Evolutionary conservation across 352 stramenopile genomes (phyloP).

Genomic region (Pythium coloratum): DNA sequence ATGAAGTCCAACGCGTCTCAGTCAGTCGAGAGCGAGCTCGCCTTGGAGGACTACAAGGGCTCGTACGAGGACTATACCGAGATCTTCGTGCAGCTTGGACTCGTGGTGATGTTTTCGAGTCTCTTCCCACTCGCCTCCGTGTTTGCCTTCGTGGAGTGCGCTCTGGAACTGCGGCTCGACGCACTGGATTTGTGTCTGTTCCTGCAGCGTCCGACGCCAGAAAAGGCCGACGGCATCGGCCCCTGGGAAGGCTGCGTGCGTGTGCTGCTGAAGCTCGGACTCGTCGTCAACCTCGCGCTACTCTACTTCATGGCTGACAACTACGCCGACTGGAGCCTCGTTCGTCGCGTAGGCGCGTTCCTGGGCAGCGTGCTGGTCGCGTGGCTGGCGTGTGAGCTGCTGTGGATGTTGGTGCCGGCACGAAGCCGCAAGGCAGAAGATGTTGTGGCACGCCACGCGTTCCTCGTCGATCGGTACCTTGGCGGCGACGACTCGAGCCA

Average conservation of each 20-base stretch:
- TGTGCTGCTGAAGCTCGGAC: slow-evolving; percentile 15
- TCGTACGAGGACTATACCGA: slow-evolving; percentile 32
- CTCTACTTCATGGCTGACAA: slow-evolving; percentile 34
- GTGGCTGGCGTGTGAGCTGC: slow-evolving; percentile 23
- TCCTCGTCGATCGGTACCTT: slow-evolving; percentile 31
- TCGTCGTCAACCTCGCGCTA: slow-evolving; percentile 26
- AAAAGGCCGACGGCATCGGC: slow-evolving; percentile 28
- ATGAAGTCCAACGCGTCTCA: background rate
- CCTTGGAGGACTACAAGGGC: slow-evolving; percentile 20
- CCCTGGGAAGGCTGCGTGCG: slow-evolving; percentile 25
- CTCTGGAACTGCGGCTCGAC: slow-evolving; percentile 33
- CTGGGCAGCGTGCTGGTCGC: slow-evolving; percentile 19
- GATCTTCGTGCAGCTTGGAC: slow-evolving; percentile 27
- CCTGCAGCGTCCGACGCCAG: slow-evolving; percentile 23
- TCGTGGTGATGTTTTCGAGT: slow-evolving; percentile 27
- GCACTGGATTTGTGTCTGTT: slow-evolving; percentile 31
- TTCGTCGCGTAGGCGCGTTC: slow-evolving; percentile 28
- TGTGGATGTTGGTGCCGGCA: slow-evolving; percentile 19
- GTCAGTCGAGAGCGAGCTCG: slow-evolving; percentile 24
- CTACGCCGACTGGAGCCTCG: slow-evolving; percentile 21
- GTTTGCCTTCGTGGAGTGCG: slow-evolving; percentile 26
- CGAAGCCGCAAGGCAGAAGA: slow-evolving; percentile 2
- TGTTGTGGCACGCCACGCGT: slow-evolving; percentile 24
- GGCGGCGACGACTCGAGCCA: slow-evolving; percentile 1
- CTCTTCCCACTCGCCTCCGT: slow-evolving; percentile 19